A percentile compares a stretch with the other conserved stretches of the same genome.
Evolutionary conservation across 1,139 yeast species (phyloP).

Genomic region (Petasospora fabianii): DNA sequence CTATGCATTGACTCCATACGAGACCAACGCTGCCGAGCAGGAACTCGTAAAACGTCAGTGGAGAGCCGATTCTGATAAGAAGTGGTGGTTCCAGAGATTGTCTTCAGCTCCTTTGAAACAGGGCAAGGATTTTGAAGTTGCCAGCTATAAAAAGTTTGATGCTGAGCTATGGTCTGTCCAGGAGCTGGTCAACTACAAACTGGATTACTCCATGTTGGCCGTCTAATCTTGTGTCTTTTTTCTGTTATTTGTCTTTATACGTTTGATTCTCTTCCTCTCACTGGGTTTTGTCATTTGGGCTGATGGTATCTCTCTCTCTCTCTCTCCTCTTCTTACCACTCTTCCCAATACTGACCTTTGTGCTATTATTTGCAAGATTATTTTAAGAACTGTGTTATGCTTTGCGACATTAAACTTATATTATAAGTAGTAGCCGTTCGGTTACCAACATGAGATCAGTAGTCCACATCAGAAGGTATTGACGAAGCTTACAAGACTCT

Average conservation of each 20-base stretch:
- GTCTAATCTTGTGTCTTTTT: background rate
- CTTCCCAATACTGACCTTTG: background rate
- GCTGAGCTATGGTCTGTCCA: slow-evolving; percentile 33
- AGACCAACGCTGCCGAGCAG: slow-evolving; percentile 33
- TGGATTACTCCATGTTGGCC: slow-evolving; percentile 14
- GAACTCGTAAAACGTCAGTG: slow-evolving; percentile 35
- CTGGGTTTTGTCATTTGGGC: background rate
- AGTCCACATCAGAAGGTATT: background rate
- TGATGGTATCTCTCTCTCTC: background rate
- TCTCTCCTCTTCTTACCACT: background rate
- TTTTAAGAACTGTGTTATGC: background rate
- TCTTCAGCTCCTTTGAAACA: slow-evolving; percentile 16
- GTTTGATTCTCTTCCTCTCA: background rate
- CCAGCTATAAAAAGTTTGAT: slow-evolving; percentile 36
- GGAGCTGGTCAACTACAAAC: slow-evolving; percentile 22
- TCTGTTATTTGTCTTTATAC: no score
- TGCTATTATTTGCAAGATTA: background rate
- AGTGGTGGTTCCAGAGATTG: slow-evolving; percentile 9
- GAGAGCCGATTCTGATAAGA: slow-evolving; percentile 22
- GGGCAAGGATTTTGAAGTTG: slow-evolving; percentile 29
- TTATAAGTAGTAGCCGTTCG: no score
- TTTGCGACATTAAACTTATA: no score
- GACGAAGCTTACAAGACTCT: background rate
- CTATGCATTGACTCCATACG: slow-evolving; percentile 51
- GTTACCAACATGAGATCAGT: no score